These are phyloP conservation scores for Ilex aquifolium DNA, from an alignment of 257 asterid species.

Conservation along the genomic window DNA sequence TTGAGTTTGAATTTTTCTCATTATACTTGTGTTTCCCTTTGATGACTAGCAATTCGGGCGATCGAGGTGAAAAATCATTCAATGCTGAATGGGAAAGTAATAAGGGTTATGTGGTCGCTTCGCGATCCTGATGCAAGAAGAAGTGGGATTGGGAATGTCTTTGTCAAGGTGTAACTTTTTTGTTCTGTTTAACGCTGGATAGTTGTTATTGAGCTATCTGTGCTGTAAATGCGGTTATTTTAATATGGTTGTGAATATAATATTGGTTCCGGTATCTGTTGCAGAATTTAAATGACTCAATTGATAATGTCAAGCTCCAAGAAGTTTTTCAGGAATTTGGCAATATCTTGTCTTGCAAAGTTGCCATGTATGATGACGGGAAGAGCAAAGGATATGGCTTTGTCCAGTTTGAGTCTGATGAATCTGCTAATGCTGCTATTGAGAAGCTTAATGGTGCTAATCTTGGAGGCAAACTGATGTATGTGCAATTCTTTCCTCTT, in stretches of 20 bases:
- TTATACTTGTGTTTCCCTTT: not conserved
- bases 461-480: conserved; percentile 33
- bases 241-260: not conserved
- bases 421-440: conserved; percentile 42
- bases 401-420: conserved; percentile 46
- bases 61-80: conserved; percentile 38
- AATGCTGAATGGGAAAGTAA: conserved; percentile 37
- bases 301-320: conserved; percentile 33
- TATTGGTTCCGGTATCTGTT: conserved; percentile 2
- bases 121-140: conserved; percentile 40
- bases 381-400: conserved; percentile 62
- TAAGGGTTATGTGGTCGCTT: conserved; percentile 48
- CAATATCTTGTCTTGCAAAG: conserved; percentile 33
- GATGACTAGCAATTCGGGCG: conserved; percentile 24
- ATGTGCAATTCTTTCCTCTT: conserved; percentile 13
- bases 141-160: conserved; percentile 49
- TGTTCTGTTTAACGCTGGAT: not conserved
- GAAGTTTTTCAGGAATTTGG: conserved; percentile 35
- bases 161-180: conserved; percentile 44
- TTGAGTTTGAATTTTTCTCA: not conserved
- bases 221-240: not conserved
- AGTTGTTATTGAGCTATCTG: not conserved
- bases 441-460: conserved; percentile 34
- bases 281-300: conserved; percentile 36
- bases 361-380: conserved; percentile 32